phyloP scores from a whole-genome alignment of 169 alveolate genomes.

The Plasmodium chabaudi region DNA sequence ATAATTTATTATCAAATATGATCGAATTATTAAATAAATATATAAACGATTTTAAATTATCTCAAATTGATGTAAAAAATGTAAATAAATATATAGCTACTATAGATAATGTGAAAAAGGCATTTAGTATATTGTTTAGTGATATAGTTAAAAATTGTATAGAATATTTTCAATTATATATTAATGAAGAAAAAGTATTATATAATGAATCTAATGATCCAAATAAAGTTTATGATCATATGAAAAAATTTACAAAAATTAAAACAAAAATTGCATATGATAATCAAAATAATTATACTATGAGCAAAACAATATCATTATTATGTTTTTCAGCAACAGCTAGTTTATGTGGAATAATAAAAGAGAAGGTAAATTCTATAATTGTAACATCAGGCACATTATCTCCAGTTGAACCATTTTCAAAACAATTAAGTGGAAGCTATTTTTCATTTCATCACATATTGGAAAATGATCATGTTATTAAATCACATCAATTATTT shows the following conservation, averaged over 20 bases:
- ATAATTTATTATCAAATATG: conserved; percentile 33
- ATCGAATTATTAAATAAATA: conserved; percentile 63
- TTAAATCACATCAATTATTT: conserved; percentile 88
- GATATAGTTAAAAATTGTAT: conserved; percentile 77
- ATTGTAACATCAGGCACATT: conserved; percentile 96
- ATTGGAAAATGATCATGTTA: conserved; percentile 94
- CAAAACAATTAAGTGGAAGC: conserved; percentile 90
- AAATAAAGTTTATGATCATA: conserved; percentile 69
- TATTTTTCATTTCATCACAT: conserved; percentile 89
- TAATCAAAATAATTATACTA: conserved; percentile 20
- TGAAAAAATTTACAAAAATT: conserved; percentile 36
- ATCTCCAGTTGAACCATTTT: conserved; percentile 93
- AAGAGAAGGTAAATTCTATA: conserved; percentile 87
- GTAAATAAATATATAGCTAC: conserved; percentile 77
- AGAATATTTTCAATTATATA: conserved; percentile 79
- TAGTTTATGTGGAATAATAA: conserved; percentile 83
- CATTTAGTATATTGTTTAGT: conserved; percentile 79
- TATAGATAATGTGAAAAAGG: conserved; percentile 77
- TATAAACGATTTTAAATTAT: conserved; percentile 65
- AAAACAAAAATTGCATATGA: conserved; percentile 68
- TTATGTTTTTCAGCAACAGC: conserved; percentile 89
- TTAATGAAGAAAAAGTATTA: conserved; percentile 75
- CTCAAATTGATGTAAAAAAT: conserved; percentile 79
- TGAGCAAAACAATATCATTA: conserved; percentile 46
- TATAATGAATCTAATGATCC: conserved; percentile 47